A percentile compares a stretch with the other conserved stretches of the same genome.
Evolutionary conservation across 306 rosid genomes (phyloP).

Genomic region (Corylus heterophylla): DNA sequence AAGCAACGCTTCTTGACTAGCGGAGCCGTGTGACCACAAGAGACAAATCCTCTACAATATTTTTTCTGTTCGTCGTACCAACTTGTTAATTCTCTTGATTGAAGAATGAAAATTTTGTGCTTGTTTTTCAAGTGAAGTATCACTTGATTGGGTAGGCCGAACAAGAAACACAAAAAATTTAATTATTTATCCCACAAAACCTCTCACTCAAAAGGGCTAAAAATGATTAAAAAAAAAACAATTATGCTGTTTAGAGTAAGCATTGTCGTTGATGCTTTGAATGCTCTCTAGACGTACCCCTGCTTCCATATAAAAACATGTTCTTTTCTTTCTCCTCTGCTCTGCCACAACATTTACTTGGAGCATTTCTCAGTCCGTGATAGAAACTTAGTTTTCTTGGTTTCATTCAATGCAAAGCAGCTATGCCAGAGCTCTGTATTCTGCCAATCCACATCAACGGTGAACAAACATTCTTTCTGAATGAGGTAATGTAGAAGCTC

Average conservation of each 20-base stretch:
- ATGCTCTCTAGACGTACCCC: too few species aligned
- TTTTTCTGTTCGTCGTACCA: conserved; percentile 22
- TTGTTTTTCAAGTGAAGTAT: background rate
- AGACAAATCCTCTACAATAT: conserved; percentile 39
- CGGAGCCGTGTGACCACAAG: conserved; percentile 33
- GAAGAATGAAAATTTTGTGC: conserved; percentile 1
- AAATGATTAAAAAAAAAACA: background rate
- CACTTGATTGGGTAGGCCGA: conserved; percentile 3
- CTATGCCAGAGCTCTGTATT: conserved; percentile 49
- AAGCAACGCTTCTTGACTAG: conserved; percentile 42
- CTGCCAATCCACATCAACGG: conserved; percentile 57
- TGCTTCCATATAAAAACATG: background rate
- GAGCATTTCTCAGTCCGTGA: conserved; percentile 4
- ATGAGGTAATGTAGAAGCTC: conserved; percentile 41
- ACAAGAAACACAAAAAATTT: background rate
- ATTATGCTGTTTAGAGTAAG: background rate
- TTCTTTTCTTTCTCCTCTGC: background rate
- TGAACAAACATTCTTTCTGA: conserved; percentile 53
- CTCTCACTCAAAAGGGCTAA: conserved; percentile 16
- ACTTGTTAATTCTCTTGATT: conserved; percentile 4
- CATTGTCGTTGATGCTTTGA: background rate
- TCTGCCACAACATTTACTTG: background rate
- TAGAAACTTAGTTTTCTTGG: conserved; percentile 12
- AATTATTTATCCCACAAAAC: conserved; percentile 7
- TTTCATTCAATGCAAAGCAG: conserved; percentile 35